Base-by-base conservation (phyloP, 495 filamentous ascomycete species). In the Lepidopterella palustris region DNA sequence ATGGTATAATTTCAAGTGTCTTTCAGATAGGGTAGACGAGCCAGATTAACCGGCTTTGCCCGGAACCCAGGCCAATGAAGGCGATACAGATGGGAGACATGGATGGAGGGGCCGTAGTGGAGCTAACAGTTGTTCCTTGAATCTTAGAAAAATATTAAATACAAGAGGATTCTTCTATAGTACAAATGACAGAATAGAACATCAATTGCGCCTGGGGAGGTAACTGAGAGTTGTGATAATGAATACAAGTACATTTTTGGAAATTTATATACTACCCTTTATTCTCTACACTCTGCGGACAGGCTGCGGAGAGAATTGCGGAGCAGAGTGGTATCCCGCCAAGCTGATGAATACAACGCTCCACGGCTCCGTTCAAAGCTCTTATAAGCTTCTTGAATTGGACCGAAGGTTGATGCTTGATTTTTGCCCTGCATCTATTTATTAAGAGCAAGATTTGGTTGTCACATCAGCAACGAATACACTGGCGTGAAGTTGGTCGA, bases 11-110 rank as follows among this genome's bases (percentile, higher is more conserved):
- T 72, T 8, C 59, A 40, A 51, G 57, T 55, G 21, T 65, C 28
- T 51, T 65, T 60, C 23, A 84, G 78, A 70, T 79, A 82, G 4
- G 80, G 78, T 0, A 87, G 72, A 65, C 86, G 84, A 35, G 78
- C 82, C 58, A 32, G n/a, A 71, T 70, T 1, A 82, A 79, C 83
- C 82, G 86, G 15, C 53, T 47, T 9, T 75, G 53, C n/a, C 45
- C 45, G 28, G 75, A 66, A 0, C 79, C 80, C 68, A 84, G 82
- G n/a, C 83, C 82, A 59, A 85, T 78, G 54, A 86, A 71, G 47
- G 72, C 82, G 45, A 83, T 62, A 56, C 80, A 76, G 62, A 84
- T 79, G 42, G 74, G 79, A 26, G 77, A 64, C 77, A 80, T 81
- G 57, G 57, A 25, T 26, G 50, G 0, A 49, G 45, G 18, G 18